phyloP scores from a whole-genome alignment of 2,329 filamentous ascomycete species.

The Penicillium vulpinum region DNA sequence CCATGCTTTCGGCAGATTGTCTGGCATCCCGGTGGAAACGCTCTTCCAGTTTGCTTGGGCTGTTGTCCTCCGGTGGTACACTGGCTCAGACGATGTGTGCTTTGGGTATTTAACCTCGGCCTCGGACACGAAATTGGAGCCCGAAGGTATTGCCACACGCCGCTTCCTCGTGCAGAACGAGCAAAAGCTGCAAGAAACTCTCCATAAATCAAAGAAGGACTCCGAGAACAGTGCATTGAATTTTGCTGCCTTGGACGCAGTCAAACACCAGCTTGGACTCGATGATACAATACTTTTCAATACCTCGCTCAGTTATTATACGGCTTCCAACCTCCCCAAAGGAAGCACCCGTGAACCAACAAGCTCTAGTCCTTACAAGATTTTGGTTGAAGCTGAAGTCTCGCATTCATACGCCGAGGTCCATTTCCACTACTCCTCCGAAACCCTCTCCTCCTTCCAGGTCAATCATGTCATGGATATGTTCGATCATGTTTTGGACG shows the following conservation, averaged over 20 bases:
- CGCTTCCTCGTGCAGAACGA: slow-evolving; percentile 30
- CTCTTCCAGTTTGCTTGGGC: slow-evolving; percentile 48
- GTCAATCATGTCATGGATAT: slow-evolving; percentile 34
- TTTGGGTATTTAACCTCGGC: slow-evolving; percentile 47
- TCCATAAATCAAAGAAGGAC: slow-evolving; percentile 25
- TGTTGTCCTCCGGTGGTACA: slow-evolving; percentile 46
- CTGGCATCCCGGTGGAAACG: slow-evolving; percentile 21
- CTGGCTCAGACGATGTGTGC: slow-evolving; percentile 46
- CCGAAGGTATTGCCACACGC: slow-evolving; percentile 17
- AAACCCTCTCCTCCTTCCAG: slow-evolving; percentile 47
- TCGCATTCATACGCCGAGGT: slow-evolving; percentile 43
- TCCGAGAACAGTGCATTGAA: slow-evolving; percentile 21
- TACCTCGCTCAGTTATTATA: slow-evolving; percentile 30
- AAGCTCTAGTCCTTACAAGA: slow-evolving; percentile 22
- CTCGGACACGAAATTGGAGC: slow-evolving; percentile 36
- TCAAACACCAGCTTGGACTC: slow-evolving; percentile 30
- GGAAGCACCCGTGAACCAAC: slow-evolving; percentile 2
- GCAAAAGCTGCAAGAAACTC: slow-evolving; percentile 19
- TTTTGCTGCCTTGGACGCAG: slow-evolving; percentile 21
- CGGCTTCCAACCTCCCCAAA: slow-evolving; percentile 7
- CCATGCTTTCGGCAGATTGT: slow-evolving; percentile 24
- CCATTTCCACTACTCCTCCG: slow-evolving; percentile 55
- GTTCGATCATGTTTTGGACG: slow-evolving; percentile 35
- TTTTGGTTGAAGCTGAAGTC: slow-evolving; percentile 31
- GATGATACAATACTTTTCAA: slow-evolving; percentile 32